These are phyloP conservation scores for Tylopilus subfusipes DNA, from an alignment of 768 basidiomycete species.

Conservation along the genomic window DNA sequence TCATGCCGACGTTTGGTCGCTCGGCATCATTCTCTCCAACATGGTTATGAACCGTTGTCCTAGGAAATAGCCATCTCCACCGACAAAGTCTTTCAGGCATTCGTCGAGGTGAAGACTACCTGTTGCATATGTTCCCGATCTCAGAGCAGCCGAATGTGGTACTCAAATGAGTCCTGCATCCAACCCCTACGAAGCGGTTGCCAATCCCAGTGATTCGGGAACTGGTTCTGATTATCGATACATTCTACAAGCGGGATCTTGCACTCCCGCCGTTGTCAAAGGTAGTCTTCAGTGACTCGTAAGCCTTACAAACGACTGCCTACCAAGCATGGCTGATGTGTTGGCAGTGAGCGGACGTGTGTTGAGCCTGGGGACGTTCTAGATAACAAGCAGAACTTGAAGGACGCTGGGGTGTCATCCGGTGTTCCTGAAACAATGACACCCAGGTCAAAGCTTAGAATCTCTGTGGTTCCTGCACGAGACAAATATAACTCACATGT, in stretches of 20 bases:
- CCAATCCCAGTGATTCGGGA: background rate
- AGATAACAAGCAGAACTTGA: too few relatives aligned
- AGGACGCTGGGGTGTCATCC: background rate
- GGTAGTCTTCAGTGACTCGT: background rate
- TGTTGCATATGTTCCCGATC: constrained; percentile 1
- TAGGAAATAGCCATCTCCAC: background rate
- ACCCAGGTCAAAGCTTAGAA: too few relatives aligned
- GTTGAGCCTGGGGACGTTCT: background rate
- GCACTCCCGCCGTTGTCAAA: background rate
- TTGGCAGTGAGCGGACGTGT: background rate
- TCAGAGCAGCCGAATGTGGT: constrained; percentile 1
- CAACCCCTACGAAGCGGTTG: background rate
- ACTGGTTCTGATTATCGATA: background rate
- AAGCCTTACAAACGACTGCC: background rate
- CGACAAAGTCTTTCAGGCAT: background rate
- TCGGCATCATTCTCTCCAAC: constrained; percentile 78
- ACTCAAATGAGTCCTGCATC: constrained; percentile 1
- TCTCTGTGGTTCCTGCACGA: background rate
- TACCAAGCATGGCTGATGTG: background rate
- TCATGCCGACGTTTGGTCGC: constrained; percentile 58
- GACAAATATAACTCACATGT: too few relatives aligned
- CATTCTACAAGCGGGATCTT: background rate
- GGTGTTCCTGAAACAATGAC: background rate
- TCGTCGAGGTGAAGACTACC: background rate
- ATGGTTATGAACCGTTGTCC: constrained; percentile 55